Conservation (phyloP, 1,284 basidiomycete genomes). For the Leccinum pachyderme region DNA sequence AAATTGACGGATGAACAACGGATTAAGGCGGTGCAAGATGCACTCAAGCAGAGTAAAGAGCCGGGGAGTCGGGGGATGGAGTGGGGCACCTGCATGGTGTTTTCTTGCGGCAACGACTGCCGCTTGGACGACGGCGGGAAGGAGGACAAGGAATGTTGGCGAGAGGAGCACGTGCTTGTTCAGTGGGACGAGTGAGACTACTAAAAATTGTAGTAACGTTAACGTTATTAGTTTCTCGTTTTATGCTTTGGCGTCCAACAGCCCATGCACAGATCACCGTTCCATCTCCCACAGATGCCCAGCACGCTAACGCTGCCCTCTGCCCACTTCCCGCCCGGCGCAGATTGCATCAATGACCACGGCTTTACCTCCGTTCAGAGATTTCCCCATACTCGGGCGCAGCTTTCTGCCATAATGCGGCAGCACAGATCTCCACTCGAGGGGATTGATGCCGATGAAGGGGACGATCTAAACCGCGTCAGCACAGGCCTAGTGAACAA, state of each 20-base stretch:
- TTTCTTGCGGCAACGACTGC: constrained; percentile 76
- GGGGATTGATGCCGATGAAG: constrained; percentile 56
- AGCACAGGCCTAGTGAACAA: constrained; percentile 59
- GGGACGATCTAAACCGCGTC: constrained; percentile 53
- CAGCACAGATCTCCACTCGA: constrained; percentile 59
- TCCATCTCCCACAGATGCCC: constrained; percentile 24
- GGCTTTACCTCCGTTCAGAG: constrained; percentile 33
- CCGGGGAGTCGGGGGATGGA: constrained; percentile 61
- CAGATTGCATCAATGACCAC: constrained; percentile 21
- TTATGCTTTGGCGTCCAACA: constrained; percentile 20
- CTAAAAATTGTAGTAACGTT: neutral
- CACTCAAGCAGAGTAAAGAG: constrained; percentile 44
- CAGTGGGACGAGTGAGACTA: constrained; percentile 60
- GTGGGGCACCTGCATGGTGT: constrained; percentile 82
- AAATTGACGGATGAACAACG: constrained; percentile 58
- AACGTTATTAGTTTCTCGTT: constrained; percentile 24
- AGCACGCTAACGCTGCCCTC: constrained; percentile 26
- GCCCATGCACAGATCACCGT: constrained; percentile 26
- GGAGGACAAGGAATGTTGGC: constrained; percentile 55
- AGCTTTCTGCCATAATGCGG: constrained; percentile 67
- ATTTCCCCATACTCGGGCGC: constrained; percentile 78
- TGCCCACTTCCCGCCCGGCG: constrained; percentile 8
- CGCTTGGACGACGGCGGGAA: constrained; percentile 42
- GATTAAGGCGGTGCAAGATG: constrained; percentile 51
- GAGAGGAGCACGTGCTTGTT: constrained; percentile 69